These are phyloP conservation scores for Blastomyces percursus DNA, from an alignment of 2,329 filamentous ascomycete species.

Conservation along the genomic window DNA sequence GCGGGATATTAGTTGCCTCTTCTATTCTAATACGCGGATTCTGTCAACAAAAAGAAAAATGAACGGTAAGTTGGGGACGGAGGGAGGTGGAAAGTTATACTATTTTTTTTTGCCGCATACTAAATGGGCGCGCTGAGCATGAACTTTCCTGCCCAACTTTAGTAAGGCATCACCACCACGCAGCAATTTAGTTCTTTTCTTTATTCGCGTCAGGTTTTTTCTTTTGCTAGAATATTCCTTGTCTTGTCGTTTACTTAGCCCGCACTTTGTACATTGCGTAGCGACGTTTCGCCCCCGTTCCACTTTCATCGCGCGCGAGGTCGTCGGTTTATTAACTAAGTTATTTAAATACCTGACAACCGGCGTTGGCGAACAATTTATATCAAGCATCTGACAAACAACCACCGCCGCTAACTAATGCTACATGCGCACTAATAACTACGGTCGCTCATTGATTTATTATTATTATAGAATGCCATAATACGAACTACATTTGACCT, in stretches of 20 bases:
- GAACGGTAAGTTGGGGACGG: neutral
- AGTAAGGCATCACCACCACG: neutral
- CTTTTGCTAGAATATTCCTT: neutral
- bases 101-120: neutral
- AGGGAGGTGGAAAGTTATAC: neutral
- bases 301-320: neutral
- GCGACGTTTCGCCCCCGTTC: neutral
- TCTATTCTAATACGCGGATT: neutral
- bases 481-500: neutral
- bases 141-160: conserved; percentile 1
- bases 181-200: neutral
- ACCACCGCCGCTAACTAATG: neutral
- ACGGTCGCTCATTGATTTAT: neutral
- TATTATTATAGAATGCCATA: neutral
- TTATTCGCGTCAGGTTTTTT: neutral
- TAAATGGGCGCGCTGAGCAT: neutral
- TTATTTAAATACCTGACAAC: too few relatives aligned
- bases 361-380: too few relatives aligned
- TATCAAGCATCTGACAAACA: neutral
- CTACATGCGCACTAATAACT: neutral
- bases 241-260: neutral
- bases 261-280: neutral
- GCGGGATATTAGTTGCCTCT: neutral
- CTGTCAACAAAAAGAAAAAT: neutral
- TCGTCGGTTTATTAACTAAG: too few relatives aligned